Evolutionary conservation across 768 basidiomycete genomes (phyloP), one percentile per base, ranked within the genome.

Genomic region (Wakefieldia striispora): DNA sequence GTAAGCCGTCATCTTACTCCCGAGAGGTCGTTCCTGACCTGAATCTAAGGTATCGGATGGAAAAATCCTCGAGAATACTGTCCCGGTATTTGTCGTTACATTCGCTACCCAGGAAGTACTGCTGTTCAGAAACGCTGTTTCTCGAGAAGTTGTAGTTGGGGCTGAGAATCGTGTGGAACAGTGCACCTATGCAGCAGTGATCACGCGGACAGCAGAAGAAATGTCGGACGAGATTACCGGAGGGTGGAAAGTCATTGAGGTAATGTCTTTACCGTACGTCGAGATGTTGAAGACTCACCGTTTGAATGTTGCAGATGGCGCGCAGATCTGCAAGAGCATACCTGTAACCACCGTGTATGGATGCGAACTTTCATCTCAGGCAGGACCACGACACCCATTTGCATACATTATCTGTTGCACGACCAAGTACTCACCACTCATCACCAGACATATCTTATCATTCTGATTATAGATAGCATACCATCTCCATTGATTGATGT

Each of bases 241-340:
- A 37, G 97, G 97, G 12, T 99, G 97, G 95, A 98, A 97, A 70
- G 82, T 98, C 45, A 79, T 97, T 23, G 95, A 98, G 84, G 93
- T 94, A 64, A 43, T 81, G 71, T 29, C 13, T 4, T 27, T n/a
- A 20, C 16, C 14, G 35, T 24, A 21, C 36, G 31, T 35, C 20
- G 2, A 29, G 6, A 29, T 47, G 19, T 20, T 35, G 20, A 29
- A n/a, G 33, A 3, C 40, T 49, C 37, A 51, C 21, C 14, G 21
- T 43, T 31, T 39, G n/a, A 41, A 17, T n/a, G 11, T 53, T 6
- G 3, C 42, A 79, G 78, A 79, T 79, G 77, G 78, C 71, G 6
- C 74, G 77, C 43, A 68, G 77, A 57, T 79, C 78, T 7, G 63
- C 77, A 34, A 74, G 74, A 45, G 75, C 76, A 60, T 78, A 79